phyloP scores from a whole-genome alignment of 2,329 filamentous ascomycete species.

The Fusarium clavum region DNA sequence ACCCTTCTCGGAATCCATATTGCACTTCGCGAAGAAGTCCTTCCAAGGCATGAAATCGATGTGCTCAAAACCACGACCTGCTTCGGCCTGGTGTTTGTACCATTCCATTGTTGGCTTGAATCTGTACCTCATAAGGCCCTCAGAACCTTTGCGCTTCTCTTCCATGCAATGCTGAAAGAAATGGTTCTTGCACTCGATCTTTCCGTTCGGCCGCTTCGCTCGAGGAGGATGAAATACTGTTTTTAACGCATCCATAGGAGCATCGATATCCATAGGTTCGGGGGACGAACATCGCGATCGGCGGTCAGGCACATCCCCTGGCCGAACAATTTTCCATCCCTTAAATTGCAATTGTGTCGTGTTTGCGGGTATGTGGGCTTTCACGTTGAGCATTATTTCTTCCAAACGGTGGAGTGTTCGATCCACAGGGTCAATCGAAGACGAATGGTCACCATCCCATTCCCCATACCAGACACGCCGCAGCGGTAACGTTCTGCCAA shows the following conservation, averaged over 20 bases:
- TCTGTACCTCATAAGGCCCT: constrained; percentile 47
- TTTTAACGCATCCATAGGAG: constrained; percentile 41
- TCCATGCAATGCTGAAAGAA: constrained; percentile 55
- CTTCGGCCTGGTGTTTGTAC: constrained; percentile 61
- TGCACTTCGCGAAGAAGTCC: constrained; percentile 51
- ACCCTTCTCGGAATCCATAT: constrained; percentile 42
- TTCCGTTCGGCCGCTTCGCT: constrained; percentile 31
- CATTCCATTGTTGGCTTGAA: constrained; percentile 63
- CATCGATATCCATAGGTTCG: constrained; percentile 40
- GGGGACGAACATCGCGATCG: not conserved
- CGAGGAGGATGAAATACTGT: constrained; percentile 63
- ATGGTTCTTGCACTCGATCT: constrained; percentile 56
- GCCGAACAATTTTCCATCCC: constrained; percentile 55
- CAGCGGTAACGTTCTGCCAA: constrained; percentile 48
- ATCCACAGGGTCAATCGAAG: constrained; percentile 53
- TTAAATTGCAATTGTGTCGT: constrained; percentile 42
- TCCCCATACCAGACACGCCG: constrained; percentile 60
- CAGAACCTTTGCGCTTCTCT: not conserved
- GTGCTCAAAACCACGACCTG: constrained; percentile 63
- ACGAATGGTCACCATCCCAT: constrained; percentile 39
- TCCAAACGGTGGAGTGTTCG: constrained; percentile 55
- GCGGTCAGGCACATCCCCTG: constrained; percentile 6
- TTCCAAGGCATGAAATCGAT: constrained; percentile 60
- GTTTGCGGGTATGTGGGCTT: constrained; percentile 52
- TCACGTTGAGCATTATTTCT: constrained; percentile 49